These are phyloP conservation scores for Zygosaccharomyces rouxii DNA, from an alignment of 805 yeast genomes.

Conservation along the genomic window DNA sequence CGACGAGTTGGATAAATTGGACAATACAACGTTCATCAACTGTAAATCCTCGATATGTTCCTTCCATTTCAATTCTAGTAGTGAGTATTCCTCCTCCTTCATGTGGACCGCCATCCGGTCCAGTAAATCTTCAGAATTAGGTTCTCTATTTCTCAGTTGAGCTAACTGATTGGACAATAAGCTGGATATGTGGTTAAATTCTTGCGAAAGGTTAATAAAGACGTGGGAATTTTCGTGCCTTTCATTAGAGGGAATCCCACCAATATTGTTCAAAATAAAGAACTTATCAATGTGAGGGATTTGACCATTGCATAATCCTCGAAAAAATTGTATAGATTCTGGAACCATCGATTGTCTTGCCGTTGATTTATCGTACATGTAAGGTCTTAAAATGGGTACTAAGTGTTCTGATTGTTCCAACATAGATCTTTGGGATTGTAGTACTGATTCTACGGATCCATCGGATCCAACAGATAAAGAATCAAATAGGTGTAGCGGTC, in stretches of 20 bases:
- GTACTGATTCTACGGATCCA: conserved; percentile 20
- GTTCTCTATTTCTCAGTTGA: conserved; percentile 11
- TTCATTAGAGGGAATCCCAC: conserved; percentile 89
- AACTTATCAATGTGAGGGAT: conserved; percentile 61
- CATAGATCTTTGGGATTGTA: conserved; percentile 13
- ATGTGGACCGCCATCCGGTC: conserved; percentile 19
- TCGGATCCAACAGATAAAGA: conserved; percentile 16
- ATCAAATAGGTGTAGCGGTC: conserved; percentile 27
- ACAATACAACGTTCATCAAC: conserved; percentile 53
- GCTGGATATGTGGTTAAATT: conserved; percentile 35
- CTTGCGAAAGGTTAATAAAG: conserved; percentile 79
- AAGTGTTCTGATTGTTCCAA: conserved; percentile 24
- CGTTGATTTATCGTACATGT: conserved; percentile 55
- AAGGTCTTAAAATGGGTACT: conserved; percentile 55
- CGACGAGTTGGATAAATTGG: conserved; percentile 51
- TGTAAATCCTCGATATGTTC: conserved; percentile 62
- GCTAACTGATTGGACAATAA: conserved; percentile 11
- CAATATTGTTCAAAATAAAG: conserved; percentile 70
- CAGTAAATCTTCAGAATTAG: conserved; percentile 18
- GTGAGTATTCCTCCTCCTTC: conserved; percentile 17
- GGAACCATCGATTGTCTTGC: conserved; percentile 39
- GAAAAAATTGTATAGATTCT: conserved; percentile 37
- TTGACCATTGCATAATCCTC: conserved; percentile 34
- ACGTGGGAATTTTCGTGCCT: conserved; percentile 81
- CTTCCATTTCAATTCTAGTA: conserved; percentile 26